Percentiles rank a stretch among this genome's conserved stretches.
Conservation (phyloP, 2,329 filamentous ascomycete species). For the Xylaria hypoxylon region DNA sequence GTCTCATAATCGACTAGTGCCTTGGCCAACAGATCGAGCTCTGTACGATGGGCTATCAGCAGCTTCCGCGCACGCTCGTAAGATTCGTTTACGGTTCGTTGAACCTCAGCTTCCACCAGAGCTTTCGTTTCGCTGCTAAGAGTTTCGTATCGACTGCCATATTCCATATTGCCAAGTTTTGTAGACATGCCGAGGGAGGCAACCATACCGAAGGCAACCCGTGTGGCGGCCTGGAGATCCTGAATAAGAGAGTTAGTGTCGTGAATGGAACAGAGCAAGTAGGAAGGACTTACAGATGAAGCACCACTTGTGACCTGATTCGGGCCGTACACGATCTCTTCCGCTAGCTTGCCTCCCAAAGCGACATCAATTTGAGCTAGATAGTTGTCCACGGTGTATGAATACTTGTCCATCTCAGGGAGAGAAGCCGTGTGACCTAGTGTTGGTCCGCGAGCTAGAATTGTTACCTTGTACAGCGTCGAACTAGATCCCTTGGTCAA, state of each 20-base stretch:
- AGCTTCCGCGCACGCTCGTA: conserved; percentile 79
- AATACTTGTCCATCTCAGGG: conserved; percentile 93
- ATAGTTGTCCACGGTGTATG: conserved; percentile 85
- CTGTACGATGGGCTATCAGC: conserved; percentile 79
- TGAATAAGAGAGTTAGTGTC: conserved; percentile 54
- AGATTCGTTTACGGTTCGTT: conserved; percentile 83
- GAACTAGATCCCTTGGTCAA: conserved; percentile 78
- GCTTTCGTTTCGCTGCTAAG: conserved; percentile 89
- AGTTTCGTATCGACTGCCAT: conserved; percentile 80
- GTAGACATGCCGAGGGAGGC: conserved; percentile 91
- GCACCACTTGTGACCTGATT: conserved; percentile 93
- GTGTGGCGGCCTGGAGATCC: conserved; percentile 87
- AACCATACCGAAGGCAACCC: conserved; percentile 87
- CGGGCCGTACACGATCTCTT: conserved; percentile 91
- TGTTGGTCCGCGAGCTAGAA: conserved; percentile 88
- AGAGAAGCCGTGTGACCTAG: conserved; percentile 89
- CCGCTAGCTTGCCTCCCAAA: conserved; percentile 88
- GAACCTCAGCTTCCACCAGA: conserved; percentile 88
- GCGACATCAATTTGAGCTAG: conserved; percentile 81
- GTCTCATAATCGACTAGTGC: conserved; percentile 96
- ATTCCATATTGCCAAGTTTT: conserved; percentile 88
- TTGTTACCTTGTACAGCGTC: conserved; percentile 95
- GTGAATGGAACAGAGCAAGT: conserved; percentile 2
- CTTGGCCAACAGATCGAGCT: conserved; percentile 87
- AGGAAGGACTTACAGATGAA: conserved; percentile 69